Conservation (phyloP, 345 rosid genomes). For the Aurinia saxatilis region DNA sequence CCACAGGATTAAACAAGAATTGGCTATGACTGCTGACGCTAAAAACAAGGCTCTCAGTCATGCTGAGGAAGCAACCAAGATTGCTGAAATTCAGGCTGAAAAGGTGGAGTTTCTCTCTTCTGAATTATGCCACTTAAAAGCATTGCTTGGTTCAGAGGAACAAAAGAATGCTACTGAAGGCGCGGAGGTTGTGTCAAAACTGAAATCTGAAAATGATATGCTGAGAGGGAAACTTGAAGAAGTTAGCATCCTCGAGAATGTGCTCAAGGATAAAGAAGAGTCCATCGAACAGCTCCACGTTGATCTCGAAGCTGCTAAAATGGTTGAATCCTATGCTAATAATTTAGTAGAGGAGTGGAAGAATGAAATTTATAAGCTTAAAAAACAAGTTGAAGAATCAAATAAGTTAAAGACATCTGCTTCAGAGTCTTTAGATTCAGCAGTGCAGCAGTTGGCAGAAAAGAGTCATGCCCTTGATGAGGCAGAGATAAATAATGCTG, state of each 20-base stretch:
- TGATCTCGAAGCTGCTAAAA: conserved; percentile 81
- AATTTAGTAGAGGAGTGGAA: conserved; percentile 65
- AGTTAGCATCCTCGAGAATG: conserved; percentile 38
- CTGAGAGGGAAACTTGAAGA: conserved; percentile 54
- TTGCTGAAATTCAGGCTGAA: conserved; percentile 80
- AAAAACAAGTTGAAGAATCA: conserved; percentile 49
- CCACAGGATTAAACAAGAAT: conserved; percentile 61
- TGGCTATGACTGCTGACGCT: conserved; percentile 69
- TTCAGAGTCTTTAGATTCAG: conserved; percentile 64
- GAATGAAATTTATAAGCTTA: conserved; percentile 40
- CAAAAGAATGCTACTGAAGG: conserved; percentile 39
- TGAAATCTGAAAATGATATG: conserved; percentile 45
- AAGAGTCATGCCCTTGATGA: conserved; percentile 59
- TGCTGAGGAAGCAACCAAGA: conserved; percentile 89
- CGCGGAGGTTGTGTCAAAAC: conserved; percentile 41
- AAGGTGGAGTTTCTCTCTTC: conserved; percentile 69
- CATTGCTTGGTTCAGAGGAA: conserved; percentile 53
- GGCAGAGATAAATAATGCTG: conserved; percentile 47
- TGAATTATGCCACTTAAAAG: conserved; percentile 55
- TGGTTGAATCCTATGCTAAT: conserved; percentile 81
- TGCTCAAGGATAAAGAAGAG: conserved; percentile 52
- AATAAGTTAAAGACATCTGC: conserved; percentile 66
- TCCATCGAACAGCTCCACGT: conserved; percentile 69
- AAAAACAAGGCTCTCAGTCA: conserved; percentile 83
- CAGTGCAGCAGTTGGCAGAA: conserved; percentile 62